These are phyloP conservation scores for Epipyxis sp. DNA, from an alignment of 108 stramenopile genomes.

Conservation along the genomic window DNA sequence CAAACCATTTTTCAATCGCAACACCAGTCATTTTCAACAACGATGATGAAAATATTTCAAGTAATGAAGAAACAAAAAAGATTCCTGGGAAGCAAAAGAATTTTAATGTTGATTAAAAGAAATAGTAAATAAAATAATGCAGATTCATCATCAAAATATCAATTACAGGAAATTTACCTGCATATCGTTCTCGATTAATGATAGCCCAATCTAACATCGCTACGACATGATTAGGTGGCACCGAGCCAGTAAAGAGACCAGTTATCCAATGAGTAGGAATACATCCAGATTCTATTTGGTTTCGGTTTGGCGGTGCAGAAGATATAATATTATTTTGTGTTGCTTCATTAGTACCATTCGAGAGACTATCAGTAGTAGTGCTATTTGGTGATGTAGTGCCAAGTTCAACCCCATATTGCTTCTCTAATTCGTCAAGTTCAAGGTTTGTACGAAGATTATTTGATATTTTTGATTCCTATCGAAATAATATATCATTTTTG, in stretches of 20 bases:
- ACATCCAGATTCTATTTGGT: no score
- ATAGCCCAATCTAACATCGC: slow-evolving; percentile 21
- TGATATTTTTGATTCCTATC: neutral
- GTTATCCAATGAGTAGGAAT: slow-evolving; percentile 8
- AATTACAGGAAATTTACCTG: neutral
- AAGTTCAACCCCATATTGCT: slow-evolving; percentile 8
- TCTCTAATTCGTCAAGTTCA: slow-evolving; percentile 14
- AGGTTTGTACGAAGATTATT: neutral
- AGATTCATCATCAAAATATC: neutral
- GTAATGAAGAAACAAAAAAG: neutral
- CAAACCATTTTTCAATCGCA: slow-evolving; percentile 10
- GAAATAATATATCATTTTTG: no score
- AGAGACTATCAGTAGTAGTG: no score
- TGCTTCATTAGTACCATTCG: no score
- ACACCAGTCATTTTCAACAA: slow-evolving; percentile 3
- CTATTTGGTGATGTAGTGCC: neutral
- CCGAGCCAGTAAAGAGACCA: slow-evolving; percentile 5
- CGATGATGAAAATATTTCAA: neutral
- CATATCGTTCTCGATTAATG: slow-evolving; percentile 16
- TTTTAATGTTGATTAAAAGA: no score
- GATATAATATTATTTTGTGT: neutral
- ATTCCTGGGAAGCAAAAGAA: no score
- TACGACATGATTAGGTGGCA: neutral
- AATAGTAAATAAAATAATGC: neutral
- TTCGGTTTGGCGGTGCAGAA: slow-evolving; percentile 12